These are phyloP conservation scores for Chaetoscypha palmicola DNA, from an alignment of 2,329 filamentous ascomycete species.

Conservation along the genomic window DNA sequence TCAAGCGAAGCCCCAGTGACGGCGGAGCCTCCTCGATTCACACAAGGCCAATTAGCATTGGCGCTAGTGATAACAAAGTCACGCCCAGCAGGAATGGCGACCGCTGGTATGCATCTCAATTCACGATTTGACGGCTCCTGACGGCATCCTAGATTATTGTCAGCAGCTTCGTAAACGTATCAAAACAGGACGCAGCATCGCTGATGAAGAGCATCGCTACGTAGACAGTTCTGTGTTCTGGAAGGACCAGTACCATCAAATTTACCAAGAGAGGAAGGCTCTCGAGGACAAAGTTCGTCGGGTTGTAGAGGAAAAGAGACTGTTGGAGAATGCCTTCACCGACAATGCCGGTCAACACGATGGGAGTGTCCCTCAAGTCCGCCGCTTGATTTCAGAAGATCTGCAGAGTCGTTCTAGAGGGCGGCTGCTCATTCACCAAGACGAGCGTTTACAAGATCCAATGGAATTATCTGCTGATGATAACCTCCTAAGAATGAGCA, in stretches of 20 bases:
- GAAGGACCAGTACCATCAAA: conserved; percentile 23
- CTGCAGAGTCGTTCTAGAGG: too few relatives aligned
- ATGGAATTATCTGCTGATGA: conserved; percentile 2
- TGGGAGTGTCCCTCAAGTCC: too few relatives aligned
- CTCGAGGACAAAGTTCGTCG: conserved; percentile 20
- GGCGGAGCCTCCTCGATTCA: background rate
- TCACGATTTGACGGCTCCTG: conserved; percentile 1
- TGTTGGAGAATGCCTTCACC: conserved; percentile 5
- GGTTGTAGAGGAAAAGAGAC: conserved; percentile 14
- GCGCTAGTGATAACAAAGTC: conserved; percentile 22
- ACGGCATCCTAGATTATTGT: conserved; percentile 20
- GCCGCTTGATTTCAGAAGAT: too few relatives aligned
- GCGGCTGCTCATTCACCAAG: too few relatives aligned
- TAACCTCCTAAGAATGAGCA: conserved; percentile 13
- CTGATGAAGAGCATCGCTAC: conserved; percentile 15
- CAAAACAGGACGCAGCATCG: conserved; percentile 7
- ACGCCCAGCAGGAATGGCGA: conserved; percentile 17
- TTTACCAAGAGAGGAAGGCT: conserved; percentile 19
- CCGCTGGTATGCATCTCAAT: conserved; percentile 13
- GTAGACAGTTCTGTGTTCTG: conserved; percentile 26
- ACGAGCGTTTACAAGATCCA: too few relatives aligned
- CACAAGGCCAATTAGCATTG: conserved; percentile 19
- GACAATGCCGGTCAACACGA: too few relatives aligned
- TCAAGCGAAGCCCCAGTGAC: background rate
- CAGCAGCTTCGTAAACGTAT: conserved; percentile 18